phyloP scores from a whole-genome alignment of 2,329 filamentous ascomycete genomes.

The Arthrobotrys sinensis region DNA sequence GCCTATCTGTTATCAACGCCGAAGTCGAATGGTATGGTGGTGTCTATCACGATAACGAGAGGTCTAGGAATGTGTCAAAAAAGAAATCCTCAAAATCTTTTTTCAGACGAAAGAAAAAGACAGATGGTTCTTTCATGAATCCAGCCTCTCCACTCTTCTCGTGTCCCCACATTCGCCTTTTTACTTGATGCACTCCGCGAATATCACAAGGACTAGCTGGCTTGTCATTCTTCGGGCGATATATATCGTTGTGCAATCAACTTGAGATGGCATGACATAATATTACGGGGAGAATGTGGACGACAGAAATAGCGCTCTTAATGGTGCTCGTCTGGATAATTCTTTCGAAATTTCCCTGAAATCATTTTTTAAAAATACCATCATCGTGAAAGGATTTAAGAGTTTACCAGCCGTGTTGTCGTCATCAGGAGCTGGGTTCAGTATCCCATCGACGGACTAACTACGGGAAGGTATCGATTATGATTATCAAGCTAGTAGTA shows the following conservation, averaged over 20 bases:
- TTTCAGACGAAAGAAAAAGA: slow-evolving; percentile 28
- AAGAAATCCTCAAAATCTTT: slow-evolving; percentile 5
- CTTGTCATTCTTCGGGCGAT: slow-evolving; percentile 15
- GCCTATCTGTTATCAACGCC: slow-evolving; percentile 44
- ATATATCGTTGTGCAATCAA: slow-evolving; percentile 28
- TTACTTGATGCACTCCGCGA: slow-evolving; percentile 7
- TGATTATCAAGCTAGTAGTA: neutral
- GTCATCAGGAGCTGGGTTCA: slow-evolving; percentile 33
- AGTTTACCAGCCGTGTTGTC: slow-evolving; percentile 43
- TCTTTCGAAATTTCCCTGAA: neutral
- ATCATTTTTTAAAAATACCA: slow-evolving; percentile 29
- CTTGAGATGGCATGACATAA: slow-evolving; percentile 35
- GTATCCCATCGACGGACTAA: neutral
- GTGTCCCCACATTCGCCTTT: slow-evolving; percentile 13
- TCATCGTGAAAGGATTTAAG: slow-evolving; percentile 8
- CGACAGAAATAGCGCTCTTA: slow-evolving; percentile 3
- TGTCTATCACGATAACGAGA: slow-evolving; percentile 41
- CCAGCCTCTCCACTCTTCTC: neutral
- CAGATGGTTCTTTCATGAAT: neutral
- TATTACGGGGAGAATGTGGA: slow-evolving; percentile 7
- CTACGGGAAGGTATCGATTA: slow-evolving; percentile 15
- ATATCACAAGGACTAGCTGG: slow-evolving; percentile 16
- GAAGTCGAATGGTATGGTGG: neutral
- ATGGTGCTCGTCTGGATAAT: slow-evolving; percentile 32
- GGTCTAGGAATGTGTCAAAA: slow-evolving; percentile 1